These are phyloP conservation scores for Desmodesmus armatus DNA, from an alignment of 139 green algal species.

Conservation along the genomic window DNA sequence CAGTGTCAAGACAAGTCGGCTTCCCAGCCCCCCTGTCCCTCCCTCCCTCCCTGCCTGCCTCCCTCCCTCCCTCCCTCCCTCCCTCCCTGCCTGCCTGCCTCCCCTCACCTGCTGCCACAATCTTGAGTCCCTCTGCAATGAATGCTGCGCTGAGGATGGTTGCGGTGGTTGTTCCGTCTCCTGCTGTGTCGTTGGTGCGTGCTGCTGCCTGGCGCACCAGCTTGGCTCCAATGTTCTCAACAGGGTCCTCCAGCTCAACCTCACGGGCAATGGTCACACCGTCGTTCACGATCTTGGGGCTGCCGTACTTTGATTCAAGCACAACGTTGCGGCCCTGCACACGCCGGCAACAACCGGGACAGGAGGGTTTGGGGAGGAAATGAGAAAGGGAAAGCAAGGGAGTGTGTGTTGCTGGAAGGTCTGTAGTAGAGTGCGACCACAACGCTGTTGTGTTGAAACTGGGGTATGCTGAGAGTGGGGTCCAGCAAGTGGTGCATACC, in stretches of 20 bases:
- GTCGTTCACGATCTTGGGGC: constrained; percentile 99
- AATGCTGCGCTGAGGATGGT: constrained; percentile 97
- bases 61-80: too few relatives aligned
- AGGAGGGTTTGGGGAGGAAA: too few relatives aligned
- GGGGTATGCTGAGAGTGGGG: neutral
- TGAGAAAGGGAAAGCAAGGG: neutral
- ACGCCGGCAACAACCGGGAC: neutral
- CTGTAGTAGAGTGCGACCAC: neutral
- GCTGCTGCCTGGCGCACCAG: constrained; percentile 95
- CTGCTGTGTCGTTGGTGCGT: constrained; percentile 98
- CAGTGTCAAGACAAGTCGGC: too few relatives aligned
- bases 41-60: too few relatives aligned
- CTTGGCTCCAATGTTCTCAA: constrained; percentile 99
- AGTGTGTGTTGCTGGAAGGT: neutral
- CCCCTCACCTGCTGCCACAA: constrained; percentile 88
- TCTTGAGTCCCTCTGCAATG: constrained; percentile 97
- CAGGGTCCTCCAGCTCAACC: constrained; percentile 98
- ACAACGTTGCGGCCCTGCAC: constrained; percentile 96
- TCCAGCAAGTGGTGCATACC: too few relatives aligned
- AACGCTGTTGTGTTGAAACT: neutral
- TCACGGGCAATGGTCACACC: constrained; percentile 96
- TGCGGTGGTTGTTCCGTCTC: constrained; percentile 99
- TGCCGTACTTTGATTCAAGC: constrained; percentile 99
- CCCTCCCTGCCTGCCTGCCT: too few relatives aligned
- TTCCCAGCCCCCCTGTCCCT: too few relatives aligned